These are phyloP conservation scores for Ceratobasidium sp. DNA, from an alignment of 1,284 basidiomycete species.

Conservation along the genomic window DNA sequence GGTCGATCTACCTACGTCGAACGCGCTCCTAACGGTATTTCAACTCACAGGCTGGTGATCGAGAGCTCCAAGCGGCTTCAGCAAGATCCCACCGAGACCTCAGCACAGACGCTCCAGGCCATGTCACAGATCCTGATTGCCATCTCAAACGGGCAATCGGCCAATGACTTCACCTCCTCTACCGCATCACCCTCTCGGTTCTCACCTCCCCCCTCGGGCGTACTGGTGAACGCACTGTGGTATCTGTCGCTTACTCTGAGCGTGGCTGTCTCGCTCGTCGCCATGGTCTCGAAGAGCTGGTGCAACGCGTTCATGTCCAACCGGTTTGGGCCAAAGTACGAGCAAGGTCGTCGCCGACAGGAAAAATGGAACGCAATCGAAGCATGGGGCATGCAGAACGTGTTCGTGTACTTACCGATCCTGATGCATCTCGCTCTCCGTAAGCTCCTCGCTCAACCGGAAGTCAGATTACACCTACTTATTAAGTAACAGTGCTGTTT, in stretches of 20 bases:
- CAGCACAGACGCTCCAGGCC: not conserved
- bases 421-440: conserved; percentile 13
- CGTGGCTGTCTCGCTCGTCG: conserved; percentile 5
- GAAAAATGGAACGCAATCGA: conserved; percentile 5
- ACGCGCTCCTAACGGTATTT: no score
- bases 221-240: conserved; percentile 9
- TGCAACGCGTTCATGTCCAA: conserved; percentile 20
- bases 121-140: conserved; percentile 12
- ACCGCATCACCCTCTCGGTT: not conserved
- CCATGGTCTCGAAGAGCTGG: conserved; percentile 35
- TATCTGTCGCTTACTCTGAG: conserved; percentile 14
- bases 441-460: not conserved
- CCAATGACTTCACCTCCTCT: no score
- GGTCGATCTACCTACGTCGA: no score
- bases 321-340: not conserved
- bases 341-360: conserved; percentile 1
- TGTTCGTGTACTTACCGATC: not conserved
- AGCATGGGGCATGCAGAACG: not conserved
- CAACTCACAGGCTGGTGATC: not conserved
- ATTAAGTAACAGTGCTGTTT: not conserved
- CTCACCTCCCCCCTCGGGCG: not conserved
- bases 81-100: conserved; percentile 8
- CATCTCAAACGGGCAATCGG: not conserved
- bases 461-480: no score
- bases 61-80: conserved; percentile 15